phyloP scores from a whole-genome alignment of 2,329 filamentous ascomycete species.

The Bipolaris sorokiniana region DNA sequence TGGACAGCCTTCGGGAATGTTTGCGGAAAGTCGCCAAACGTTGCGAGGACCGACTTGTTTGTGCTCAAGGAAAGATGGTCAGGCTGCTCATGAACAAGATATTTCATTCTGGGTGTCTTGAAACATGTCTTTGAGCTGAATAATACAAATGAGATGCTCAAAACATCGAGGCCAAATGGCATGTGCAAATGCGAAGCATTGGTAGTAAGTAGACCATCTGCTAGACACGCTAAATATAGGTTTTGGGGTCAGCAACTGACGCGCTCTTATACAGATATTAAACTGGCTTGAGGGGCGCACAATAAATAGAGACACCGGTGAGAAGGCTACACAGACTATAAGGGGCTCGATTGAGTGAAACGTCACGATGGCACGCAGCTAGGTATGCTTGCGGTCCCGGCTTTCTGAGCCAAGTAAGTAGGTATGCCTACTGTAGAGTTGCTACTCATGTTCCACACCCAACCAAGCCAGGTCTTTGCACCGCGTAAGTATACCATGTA shows the following conservation, averaged over 20 bases:
- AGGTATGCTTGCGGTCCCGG: constrained; percentile 12
- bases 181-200: neutral
- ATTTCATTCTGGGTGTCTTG: neutral
- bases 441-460: neutral
- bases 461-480: constrained; percentile 6
- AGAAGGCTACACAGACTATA: neutral
- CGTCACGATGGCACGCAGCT: neutral
- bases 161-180: neutral
- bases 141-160: neutral
- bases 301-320: constrained; percentile 11
- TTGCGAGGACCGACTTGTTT: neutral
- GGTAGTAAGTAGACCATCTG: neutral
- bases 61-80: neutral
- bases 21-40: neutral
- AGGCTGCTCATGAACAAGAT: neutral
- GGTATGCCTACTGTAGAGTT: neutral
- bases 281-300: constrained; percentile 15
- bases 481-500: constrained; percentile 8
- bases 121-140: neutral
- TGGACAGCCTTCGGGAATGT: neutral
- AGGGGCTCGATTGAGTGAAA: neutral
- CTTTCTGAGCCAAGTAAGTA: constrained; percentile 11
- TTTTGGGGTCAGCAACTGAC: neutral
- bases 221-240: neutral
- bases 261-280: neutral